Evolutionary conservation across 108 stramenopile genomes (phyloP), one percentile per base, ranked within the genome.

Genomic region (Epipyxis sp.): DNA sequence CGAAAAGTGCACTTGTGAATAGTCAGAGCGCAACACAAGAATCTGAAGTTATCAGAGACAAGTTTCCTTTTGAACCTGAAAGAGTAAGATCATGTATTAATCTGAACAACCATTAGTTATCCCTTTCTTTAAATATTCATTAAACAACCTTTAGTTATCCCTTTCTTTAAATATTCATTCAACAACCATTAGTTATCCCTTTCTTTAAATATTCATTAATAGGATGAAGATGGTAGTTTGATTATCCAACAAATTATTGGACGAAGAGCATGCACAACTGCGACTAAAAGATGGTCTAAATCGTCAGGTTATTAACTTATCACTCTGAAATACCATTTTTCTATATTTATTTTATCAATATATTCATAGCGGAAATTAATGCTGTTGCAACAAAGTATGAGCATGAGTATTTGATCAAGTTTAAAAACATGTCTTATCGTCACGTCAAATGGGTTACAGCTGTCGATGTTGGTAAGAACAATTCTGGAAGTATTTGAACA

Each of bases 331-430:
- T 25, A 57, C 25, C 25, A 57, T n/a, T n/a, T 50, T 20, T 50
- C 13, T 50, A 13, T 50, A 20, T 50, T 50, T 50, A 20, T 50
- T 50, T 20, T 13, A 20, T 6, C 20, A 6, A 6, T 20, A 20
- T 74, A 6, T 39, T 27, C 6, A 43, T 46, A 10, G 25, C 71
- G 16, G 71, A 74, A 6, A 54, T 74, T 13, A 57, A 37, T 74
- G 71, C 71, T 10, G 59, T 54, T 54, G 58, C 16, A 37, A 62
- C 35, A 2, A 43, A 83, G 20, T 85, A 91, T 77, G 92, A 95
- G 79, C 95, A 93, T 83, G 96, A 97, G 77, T 97, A 94, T 81
- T 85, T 95, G 27, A 84, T 97, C 74, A 97, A 97, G 79, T 97
- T 91, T 90, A 93, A 92, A 84, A 93, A 93, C 45, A 86, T 89